Percentiles rank a stretch among this genome's conserved stretches.
Evolutionary conservation across 108 stramenopile species (phyloP).

Genomic region (Cafeteria roenbergensis): DNA sequence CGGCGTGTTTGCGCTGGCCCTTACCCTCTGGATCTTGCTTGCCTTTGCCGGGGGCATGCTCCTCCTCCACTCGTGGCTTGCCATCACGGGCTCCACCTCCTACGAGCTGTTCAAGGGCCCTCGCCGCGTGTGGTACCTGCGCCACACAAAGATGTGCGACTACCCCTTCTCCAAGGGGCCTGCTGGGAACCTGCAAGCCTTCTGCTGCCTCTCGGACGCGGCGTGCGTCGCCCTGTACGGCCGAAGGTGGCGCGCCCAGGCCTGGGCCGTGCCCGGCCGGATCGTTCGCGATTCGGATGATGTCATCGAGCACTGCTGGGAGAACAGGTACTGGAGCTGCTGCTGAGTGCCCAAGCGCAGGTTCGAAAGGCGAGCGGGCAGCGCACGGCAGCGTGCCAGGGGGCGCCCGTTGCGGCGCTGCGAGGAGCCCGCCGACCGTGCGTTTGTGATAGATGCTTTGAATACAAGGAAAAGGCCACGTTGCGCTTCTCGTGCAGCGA

Average conservation of each 20-base stretch:
- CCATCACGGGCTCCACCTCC: slow-evolving; percentile 19
- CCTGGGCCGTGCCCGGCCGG: not conserved
- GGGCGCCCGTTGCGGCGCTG: too few species aligned
- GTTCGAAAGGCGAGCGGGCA: too few species aligned
- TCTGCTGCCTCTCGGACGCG: slow-evolving; percentile 12
- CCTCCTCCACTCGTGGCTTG: slow-evolving; percentile 25
- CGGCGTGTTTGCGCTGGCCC: not conserved
- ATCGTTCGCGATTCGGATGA: slow-evolving; percentile 16
- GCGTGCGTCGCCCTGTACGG: not conserved
- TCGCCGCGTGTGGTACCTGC: slow-evolving; percentile 15
- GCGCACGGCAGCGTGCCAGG: too few species aligned
- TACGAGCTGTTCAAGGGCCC: slow-evolving; percentile 21
- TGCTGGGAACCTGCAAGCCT: not conserved
- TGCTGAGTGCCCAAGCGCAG: too few species aligned
- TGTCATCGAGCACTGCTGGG: slow-evolving; percentile 11
- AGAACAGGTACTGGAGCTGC: slow-evolving; percentile 16
- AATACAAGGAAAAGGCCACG: too few species aligned
- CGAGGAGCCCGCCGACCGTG: too few species aligned
- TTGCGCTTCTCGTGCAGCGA: too few species aligned
- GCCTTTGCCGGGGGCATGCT: slow-evolving; percentile 11
- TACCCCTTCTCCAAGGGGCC: slow-evolving; percentile 14
- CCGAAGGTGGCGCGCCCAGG: slow-evolving; percentile 2
- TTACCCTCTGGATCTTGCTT: slow-evolving; percentile 18
- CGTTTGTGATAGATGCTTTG: too few species aligned
- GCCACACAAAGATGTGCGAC: slow-evolving; percentile 6